Conservation (phyloP, 164 flowering plant species). For the Vitis vinifera region DNA sequence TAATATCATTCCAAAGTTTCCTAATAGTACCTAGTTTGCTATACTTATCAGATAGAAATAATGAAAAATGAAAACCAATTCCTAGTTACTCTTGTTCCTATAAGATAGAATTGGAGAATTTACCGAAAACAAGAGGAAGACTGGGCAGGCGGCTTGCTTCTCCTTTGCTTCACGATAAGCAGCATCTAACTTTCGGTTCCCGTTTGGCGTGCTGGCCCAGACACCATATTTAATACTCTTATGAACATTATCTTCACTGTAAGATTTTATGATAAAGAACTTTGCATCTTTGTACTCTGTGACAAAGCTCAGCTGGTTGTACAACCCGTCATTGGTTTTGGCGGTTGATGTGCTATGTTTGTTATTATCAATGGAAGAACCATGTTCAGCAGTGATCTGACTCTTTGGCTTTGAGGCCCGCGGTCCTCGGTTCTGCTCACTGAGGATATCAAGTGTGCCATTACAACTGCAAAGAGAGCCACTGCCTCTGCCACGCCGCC, state of each 20-base stretch:
- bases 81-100: background rate
- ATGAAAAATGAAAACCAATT: background rate
- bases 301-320: slow-evolving; percentile 64
- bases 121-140: slow-evolving; percentile 91
- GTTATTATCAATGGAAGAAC: slow-evolving; percentile 30
- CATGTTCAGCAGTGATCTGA: slow-evolving; percentile 49
- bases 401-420: slow-evolving; percentile 73
- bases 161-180: slow-evolving; percentile 78
- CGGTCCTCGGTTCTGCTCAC: slow-evolving; percentile 91
- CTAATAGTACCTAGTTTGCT: no score
- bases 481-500: slow-evolving; percentile 57
- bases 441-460: slow-evolving; percentile 56
- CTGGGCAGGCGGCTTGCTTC: slow-evolving; percentile 53
- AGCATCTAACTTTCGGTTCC: slow-evolving; percentile 84
- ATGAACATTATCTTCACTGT: slow-evolving; percentile 95
- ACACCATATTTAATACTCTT: slow-evolving; percentile 89
- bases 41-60: background rate
- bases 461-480: slow-evolving; percentile 52
- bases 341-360: slow-evolving; percentile 33
- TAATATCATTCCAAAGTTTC: no score
- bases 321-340: slow-evolving; percentile 30
- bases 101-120: slow-evolving; percentile 2
- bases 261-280: slow-evolving; percentile 88
- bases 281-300: slow-evolving; percentile 73
- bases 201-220: slow-evolving; percentile 95